Base-by-base conservation (phyloP, 1,284 basidiomycete genomes). In the Cystobasidium sp. region DNA sequence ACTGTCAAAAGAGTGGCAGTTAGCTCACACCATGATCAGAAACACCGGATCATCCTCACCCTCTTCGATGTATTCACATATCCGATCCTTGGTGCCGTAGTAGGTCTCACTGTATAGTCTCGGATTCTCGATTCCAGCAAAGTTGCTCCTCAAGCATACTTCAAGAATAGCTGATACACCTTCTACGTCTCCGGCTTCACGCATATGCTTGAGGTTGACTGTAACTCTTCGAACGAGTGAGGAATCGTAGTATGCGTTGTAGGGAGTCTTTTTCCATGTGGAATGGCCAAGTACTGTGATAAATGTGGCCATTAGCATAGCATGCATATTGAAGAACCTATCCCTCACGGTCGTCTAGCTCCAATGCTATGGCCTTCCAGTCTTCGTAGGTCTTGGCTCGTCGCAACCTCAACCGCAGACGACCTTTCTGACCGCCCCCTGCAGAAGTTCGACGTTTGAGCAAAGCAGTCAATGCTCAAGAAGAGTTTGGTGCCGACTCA, bases 61-160 rank as follows among this genome's bases (percentile, higher is more conserved):
- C 81, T 97, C 94, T 51, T 88, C 85, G 73, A 93, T 86, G 81
- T 95, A 96, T 41, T 88, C 91, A 86, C 96, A 93, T 76, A 96
- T 90, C 8, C 94, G 82, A 68, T 89, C 86, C 82, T 97, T 97
- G 0, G 93, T 94, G 0, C 93, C 93, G 70, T 89, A 87, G 83
- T 91, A 97, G 0, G 93, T 94, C 91, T 94, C 77, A 14, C 61
- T 49, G 74, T 80, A 67, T 7, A 77, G 31, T 43, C 55, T 31
- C 14, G 56, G 43, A 46, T 52, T 64, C 58, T 72, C 75, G 41
- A 75, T 89, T 0, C 94, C 97, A 9, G 93, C 97, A 85, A 98
- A 99, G 83, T 98, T 98, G 66, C 89, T 89, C 70, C 94, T 87
- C 56, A 98, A 86, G 80, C 94, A 98, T 0, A 94, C 91, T 79